Conservation (phyloP, 116 monocot genomes). For the Cymodocea nodosa region DNA sequence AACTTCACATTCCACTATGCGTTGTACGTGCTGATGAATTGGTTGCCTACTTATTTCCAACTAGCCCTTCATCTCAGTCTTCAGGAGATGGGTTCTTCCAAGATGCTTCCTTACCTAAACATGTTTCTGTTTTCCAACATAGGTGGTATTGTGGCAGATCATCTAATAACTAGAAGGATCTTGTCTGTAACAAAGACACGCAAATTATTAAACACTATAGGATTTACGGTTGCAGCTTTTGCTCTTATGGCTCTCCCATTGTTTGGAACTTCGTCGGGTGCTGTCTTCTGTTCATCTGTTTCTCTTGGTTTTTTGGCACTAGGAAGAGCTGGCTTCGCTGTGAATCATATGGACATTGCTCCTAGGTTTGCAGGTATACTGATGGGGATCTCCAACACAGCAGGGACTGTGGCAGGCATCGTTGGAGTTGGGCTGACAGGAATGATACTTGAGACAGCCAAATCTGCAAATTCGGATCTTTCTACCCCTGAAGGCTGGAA, state of each 20-base stretch:
- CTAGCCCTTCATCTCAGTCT: conserved; percentile 33
- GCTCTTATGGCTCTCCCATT: conserved; percentile 32
- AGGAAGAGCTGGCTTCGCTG: conserved; percentile 43
- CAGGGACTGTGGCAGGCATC: conserved; percentile 36
- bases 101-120: conserved; percentile 45
- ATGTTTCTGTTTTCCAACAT: conserved; percentile 47
- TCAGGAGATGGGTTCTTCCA: conserved; percentile 50
- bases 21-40: conserved; percentile 45
- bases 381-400: conserved; percentile 52
- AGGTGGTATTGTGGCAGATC: conserved; percentile 31
- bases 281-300: conserved; percentile 30
- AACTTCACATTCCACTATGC: conserved; percentile 51
- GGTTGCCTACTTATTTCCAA: conserved; percentile 44
- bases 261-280: conserved; percentile 18
- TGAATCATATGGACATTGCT: conserved; percentile 43
- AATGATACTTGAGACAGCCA: conserved; percentile 23
- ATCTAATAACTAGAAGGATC: conserved; percentile 26
- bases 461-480: conserved; percentile 17
- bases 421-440: conserved; percentile 39
- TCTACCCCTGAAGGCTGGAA: conserved; percentile 27
- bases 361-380: conserved; percentile 39
- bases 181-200: conserved; percentile 23
- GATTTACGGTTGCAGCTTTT: conserved; percentile 23
- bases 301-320: conserved; percentile 43
- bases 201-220: conserved; percentile 32